Conservation (phyloP, 139 green algal species). For the Asterochloris erici region DNA sequence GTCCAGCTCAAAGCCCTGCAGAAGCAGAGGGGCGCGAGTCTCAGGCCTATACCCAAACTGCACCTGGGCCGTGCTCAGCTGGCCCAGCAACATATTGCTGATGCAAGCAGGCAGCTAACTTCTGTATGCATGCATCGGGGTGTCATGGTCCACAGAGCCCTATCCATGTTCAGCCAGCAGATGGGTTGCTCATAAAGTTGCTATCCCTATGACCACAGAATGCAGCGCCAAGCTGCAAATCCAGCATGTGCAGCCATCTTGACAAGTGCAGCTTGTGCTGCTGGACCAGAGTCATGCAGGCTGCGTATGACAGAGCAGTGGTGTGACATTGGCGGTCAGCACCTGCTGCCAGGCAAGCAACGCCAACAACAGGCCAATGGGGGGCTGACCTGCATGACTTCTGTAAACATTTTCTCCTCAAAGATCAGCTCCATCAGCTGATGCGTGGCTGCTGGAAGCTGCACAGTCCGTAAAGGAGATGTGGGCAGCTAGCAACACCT, state of each 20-base stretch:
- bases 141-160: too few species aligned
- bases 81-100: neutral
- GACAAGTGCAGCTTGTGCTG: neutral
- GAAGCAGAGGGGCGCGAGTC: neutral
- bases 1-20: conserved; percentile 36
- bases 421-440: conserved; percentile 45
- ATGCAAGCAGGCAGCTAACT: neutral
- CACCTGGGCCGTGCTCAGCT: neutral
- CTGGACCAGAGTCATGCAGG: neutral
- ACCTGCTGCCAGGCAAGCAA: neutral
- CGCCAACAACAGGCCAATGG: neutral
- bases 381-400: conserved; percentile 12
- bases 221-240: neutral
- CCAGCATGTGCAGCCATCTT: neutral
- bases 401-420: conserved; percentile 41
- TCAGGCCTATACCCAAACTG: neutral
- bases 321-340: neutral
- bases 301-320: neutral
- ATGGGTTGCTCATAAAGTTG: too few species aligned
- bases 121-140: neutral
- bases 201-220: neutral
- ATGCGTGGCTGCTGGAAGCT: conserved; percentile 1
- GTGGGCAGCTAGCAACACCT: too few species aligned
- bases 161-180: too few species aligned
- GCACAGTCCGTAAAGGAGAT: too few species aligned